A percentile compares a stretch with the other conserved stretches of the same genome.
These are phyloP conservation scores for Zygosaccharomyces pseudobailii DNA, from an alignment of 1,139 yeast genomes.

Conservation along the genomic window DNA sequence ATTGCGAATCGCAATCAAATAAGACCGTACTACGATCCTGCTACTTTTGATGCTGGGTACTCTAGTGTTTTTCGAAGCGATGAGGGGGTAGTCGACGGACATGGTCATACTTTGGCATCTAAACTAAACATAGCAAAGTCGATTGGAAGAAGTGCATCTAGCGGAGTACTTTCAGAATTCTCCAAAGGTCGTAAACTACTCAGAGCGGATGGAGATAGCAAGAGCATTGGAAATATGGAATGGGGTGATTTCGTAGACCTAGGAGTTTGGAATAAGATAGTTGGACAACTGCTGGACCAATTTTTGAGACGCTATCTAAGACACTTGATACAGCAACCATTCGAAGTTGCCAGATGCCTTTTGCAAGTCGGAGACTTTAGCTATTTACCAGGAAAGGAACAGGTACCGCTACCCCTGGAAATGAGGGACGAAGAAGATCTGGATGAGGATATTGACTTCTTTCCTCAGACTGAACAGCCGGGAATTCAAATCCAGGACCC, in stretches of 20 bases:
- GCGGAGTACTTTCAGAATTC: conserved; percentile 7
- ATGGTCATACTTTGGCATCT: conserved; percentile 38
- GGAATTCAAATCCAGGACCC: neutral
- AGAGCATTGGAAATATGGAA: conserved; percentile 48
- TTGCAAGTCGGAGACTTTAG: conserved; percentile 71
- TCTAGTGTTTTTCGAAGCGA: conserved; percentile 59
- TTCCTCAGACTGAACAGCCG: conserved; percentile 32
- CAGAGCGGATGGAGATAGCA: conserved; percentile 7
- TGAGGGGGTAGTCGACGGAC: conserved; percentile 45
- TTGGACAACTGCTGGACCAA: conserved; percentile 51
- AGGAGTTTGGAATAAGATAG: conserved; percentile 50
- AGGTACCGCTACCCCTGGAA: conserved; percentile 7
- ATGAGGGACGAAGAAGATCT: conserved; percentile 19
- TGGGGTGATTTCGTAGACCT: conserved; percentile 62
- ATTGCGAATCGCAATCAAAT: conserved; percentile 25
- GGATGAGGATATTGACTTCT: conserved; percentile 56
- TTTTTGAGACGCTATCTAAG: conserved; percentile 64
- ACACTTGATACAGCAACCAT: conserved; percentile 75
- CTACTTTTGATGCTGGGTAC: conserved; percentile 63
- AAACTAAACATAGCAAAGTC: conserved; percentile 31
- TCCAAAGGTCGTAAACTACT: conserved; percentile 10
- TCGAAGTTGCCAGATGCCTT: conserved; percentile 74
- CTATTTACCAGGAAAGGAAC: conserved; percentile 9
- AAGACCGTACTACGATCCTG: conserved; percentile 74
- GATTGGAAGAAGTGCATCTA: conserved; percentile 8